Percentiles rank a stretch among this genome's conserved stretches.
Evolutionary conservation across 2,329 filamentous ascomycete species (phyloP).

Genomic region (Xylaria sp.): DNA sequence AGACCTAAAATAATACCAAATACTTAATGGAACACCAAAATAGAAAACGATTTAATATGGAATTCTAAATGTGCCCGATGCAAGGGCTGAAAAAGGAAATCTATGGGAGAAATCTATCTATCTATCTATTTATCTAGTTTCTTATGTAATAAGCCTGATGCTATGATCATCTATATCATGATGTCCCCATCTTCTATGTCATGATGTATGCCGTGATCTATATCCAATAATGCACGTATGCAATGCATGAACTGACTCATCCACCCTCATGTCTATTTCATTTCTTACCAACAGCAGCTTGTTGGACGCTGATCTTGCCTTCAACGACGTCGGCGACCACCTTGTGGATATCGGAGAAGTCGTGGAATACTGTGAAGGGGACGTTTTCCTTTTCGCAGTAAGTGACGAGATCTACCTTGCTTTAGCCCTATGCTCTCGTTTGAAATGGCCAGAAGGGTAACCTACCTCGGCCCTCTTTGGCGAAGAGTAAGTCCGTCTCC

Average conservation of each 20-base stretch:
- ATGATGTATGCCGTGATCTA: slow-evolving; percentile 20
- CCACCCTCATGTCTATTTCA: slow-evolving; percentile 30
- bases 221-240: slow-evolving; percentile 6
- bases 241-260: slow-evolving; percentile 1
- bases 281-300: slow-evolving; percentile 67
- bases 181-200: slow-evolving; percentile 16
- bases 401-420: slow-evolving; percentile 76
- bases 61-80: not conserved
- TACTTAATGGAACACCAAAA: not conserved
- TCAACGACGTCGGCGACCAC: slow-evolving; percentile 81
- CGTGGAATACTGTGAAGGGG: slow-evolving; percentile 86
- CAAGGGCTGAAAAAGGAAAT: slow-evolving; percentile 1
- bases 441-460: not conserved
- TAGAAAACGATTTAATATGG: not conserved
- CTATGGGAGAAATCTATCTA: slow-evolving; percentile 24
- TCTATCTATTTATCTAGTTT: slow-evolving; percentile 19
- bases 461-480: slow-evolving; percentile 86
- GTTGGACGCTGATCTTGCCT: slow-evolving; percentile 75
- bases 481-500: slow-evolving; percentile 93
- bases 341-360: slow-evolving; percentile 82
- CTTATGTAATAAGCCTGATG: slow-evolving; percentile 15
- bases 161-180: slow-evolving; percentile 15
- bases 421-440: slow-evolving; percentile 21
- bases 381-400: slow-evolving; percentile 87
- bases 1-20: not conserved